Conservation (phyloP, 495 filamentous ascomycete genomes). For the Xylaria grammica region DNA sequence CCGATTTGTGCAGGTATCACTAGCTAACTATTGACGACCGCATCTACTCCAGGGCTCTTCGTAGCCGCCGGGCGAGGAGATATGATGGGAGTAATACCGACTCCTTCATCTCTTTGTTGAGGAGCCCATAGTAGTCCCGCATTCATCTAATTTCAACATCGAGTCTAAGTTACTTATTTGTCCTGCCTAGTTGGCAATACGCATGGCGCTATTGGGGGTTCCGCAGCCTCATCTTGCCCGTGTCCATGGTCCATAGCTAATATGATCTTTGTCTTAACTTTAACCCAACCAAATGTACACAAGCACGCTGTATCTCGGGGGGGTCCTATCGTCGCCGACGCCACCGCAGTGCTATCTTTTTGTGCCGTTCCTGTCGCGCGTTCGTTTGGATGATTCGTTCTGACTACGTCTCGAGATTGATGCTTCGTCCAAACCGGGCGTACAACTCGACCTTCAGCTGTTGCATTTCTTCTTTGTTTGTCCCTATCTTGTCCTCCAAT, state of each 20-base stretch:
- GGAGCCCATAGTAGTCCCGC: neutral
- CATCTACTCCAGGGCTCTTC: neutral
- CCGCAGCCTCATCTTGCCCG: neutral
- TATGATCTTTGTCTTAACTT: neutral
- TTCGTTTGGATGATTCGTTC: neutral
- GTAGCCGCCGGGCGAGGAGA: neutral
- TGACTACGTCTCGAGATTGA: slow-evolving; percentile 90
- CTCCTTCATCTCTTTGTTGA: neutral
- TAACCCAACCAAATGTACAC: neutral
- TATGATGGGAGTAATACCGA: neutral
- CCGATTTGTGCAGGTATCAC: neutral
- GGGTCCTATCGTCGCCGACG: neutral
- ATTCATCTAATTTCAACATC: neutral
- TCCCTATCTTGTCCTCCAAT: slow-evolving; percentile 76
- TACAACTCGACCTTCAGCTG: slow-evolving; percentile 89
- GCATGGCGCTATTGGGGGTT: neutral
- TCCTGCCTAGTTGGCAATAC: neutral
- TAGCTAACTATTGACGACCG: neutral
- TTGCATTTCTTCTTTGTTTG: slow-evolving; percentile 81
- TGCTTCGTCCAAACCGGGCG: slow-evolving; percentile 90
- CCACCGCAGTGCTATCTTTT: neutral
- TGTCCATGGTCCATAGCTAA: neutral
- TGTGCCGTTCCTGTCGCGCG: neutral
- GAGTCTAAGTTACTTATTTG: neutral
- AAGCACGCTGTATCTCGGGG: neutral